Conservation (phyloP, 1,284 basidiomycete genomes). For the Leccinum griseonigrum region DNA sequence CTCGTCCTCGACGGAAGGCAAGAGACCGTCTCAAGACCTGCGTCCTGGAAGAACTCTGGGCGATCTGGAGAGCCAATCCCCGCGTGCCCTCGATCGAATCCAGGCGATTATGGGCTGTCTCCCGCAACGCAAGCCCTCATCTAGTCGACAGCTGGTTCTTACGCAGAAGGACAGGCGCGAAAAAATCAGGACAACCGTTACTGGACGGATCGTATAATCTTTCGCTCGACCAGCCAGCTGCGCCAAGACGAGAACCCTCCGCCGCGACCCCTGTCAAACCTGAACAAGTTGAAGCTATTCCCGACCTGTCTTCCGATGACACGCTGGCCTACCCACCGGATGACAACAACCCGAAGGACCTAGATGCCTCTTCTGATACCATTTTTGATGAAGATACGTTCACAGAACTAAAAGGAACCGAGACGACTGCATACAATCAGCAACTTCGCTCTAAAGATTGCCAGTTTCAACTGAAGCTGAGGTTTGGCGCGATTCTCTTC, state of each 20-base stretch:
- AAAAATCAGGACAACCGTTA: constrained; percentile 22
- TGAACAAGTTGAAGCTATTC: constrained; percentile 2
- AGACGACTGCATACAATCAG: constrained; percentile 19
- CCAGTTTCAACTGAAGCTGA: constrained; percentile 1
- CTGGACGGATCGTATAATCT: constrained; percentile 25
- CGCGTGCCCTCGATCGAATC: constrained; percentile 31
- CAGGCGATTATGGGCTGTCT: constrained; percentile 26
- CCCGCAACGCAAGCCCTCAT: constrained; percentile 19
- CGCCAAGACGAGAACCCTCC: constrained; percentile 15
- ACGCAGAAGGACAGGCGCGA: constrained; percentile 27
- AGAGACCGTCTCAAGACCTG: constrained; percentile 16
- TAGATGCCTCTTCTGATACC: constrained; percentile 29
- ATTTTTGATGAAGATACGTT: constrained; percentile 13
- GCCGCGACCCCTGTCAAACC: constrained; percentile 1
- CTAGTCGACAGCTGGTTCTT: constrained; percentile 28
- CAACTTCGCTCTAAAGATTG: background rate
- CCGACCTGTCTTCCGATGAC: constrained; percentile 25
- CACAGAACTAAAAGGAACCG: background rate
- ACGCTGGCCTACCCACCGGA: constrained; percentile 18
- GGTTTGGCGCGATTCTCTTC: constrained; percentile 18
- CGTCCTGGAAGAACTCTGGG: constrained; percentile 28
- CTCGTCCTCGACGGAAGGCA: constrained; percentile 5
- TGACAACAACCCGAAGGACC: constrained; percentile 5
- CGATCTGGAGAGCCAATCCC: constrained; percentile 28
- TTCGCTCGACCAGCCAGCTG: constrained; percentile 5